These are phyloP conservation scores for Plenodomus lindquistii DNA, from an alignment of 2,329 filamentous ascomycete species.

Conservation along the genomic window DNA sequence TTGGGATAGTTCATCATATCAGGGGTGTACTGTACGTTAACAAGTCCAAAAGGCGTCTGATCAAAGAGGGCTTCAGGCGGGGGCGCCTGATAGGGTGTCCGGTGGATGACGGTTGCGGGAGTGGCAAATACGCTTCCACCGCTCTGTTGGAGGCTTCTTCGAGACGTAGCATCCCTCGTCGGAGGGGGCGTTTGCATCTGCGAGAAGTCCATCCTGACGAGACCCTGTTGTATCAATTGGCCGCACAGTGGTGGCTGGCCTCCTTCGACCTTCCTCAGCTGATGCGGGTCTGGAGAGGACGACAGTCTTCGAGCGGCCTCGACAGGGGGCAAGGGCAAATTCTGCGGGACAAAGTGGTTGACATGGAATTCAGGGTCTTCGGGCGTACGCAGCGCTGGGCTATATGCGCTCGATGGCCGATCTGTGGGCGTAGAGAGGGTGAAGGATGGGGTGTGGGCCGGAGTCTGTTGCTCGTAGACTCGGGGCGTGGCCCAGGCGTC, in stretches of 20 bases:
- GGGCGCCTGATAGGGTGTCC: constrained; percentile 41
- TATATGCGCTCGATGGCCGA: constrained; percentile 41
- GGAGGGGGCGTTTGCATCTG: constrained; percentile 66
- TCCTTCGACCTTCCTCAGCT: constrained; percentile 13
- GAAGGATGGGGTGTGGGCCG: constrained; percentile 47
- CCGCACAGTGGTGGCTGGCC: constrained; percentile 11
- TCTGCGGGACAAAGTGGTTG: constrained; percentile 62
- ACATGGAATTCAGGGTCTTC: constrained; percentile 59
- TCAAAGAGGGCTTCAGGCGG: constrained; percentile 37
- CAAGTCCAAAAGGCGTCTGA: constrained; percentile 52
- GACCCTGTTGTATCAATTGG: constrained; percentile 22
- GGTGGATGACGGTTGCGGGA: constrained; percentile 47
- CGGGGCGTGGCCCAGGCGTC: constrained; percentile 55
- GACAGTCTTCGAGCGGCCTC: constrained; percentile 61
- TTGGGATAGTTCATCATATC: constrained; percentile 59
- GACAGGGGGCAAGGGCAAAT: constrained; percentile 61
- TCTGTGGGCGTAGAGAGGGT: constrained; percentile 43
- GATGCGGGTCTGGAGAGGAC: constrained; percentile 58
- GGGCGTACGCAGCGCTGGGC: constrained; percentile 38
- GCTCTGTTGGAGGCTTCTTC: constrained; percentile 48
- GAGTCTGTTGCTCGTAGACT: constrained; percentile 47
- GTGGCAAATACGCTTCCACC: constrained; percentile 32
- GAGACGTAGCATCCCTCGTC: constrained; percentile 58
- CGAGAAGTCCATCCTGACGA: constrained; percentile 45
- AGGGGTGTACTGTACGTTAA: constrained; percentile 60